Conservation (phyloP, 2,329 filamentous ascomycete species). For the Talaromyces sp. region DNA sequence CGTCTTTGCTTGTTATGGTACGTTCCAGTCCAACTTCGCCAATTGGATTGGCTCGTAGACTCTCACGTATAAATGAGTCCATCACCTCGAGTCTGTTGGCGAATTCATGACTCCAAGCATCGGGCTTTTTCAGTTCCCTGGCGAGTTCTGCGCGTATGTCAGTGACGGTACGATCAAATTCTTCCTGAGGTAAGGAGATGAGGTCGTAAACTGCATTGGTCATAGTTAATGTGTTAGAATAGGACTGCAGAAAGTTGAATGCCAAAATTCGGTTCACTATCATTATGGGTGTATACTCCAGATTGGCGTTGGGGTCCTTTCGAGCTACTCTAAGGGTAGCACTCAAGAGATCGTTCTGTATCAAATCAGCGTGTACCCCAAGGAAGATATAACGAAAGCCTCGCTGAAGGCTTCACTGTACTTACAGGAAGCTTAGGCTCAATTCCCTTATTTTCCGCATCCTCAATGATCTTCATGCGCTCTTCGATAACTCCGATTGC, state of each 20-base stretch:
- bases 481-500: background rate
- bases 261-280: background rate
- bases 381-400: background rate
- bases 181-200: background rate
- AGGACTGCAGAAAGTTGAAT: background rate
- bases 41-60: constrained; percentile 2
- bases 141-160: background rate
- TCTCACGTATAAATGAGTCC: constrained; percentile 2
- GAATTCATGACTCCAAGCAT: background rate
- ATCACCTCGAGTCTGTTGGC: background rate
- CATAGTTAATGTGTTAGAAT: background rate
- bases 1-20: background rate
- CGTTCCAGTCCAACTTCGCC: background rate
- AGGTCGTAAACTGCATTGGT: background rate
- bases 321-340: background rate
- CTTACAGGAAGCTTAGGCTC: background rate
- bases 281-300: background rate
- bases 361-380: background rate
- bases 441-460: background rate
- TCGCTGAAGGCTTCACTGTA: background rate
- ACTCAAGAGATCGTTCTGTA: background rate
- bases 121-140: background rate
- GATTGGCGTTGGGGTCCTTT: background rate
- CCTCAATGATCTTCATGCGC: background rate
- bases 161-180: background rate